phyloP scores from a whole-genome alignment of 768 basidiomycete genomes.

The Leccinum ochraceum region DNA sequence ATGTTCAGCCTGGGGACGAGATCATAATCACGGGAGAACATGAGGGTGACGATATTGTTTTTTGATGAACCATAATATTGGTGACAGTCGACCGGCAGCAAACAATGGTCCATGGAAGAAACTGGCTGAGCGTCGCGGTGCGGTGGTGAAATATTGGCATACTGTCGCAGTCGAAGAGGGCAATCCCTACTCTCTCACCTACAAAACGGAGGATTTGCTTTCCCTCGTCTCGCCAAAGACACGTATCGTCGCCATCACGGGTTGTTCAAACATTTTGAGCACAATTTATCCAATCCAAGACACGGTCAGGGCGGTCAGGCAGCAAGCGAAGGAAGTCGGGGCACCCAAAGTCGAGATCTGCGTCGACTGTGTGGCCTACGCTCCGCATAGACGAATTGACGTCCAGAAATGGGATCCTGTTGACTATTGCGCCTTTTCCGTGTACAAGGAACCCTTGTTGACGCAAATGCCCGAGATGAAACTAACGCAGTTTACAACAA shows the following conservation, averaged over 20 bases:
- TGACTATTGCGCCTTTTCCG: conserved; percentile 69
- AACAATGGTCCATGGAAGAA: conserved; percentile 79
- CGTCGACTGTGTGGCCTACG: conserved; percentile 79
- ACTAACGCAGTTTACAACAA: conserved; percentile 35
- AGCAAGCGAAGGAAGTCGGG: conserved; percentile 51
- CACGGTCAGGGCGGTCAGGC: conserved; percentile 51
- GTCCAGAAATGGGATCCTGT: conserved; percentile 79
- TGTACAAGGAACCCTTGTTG: conserved; percentile 62
- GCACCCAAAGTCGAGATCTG: conserved; percentile 63
- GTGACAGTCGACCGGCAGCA: conserved; percentile 40
- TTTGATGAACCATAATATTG: background rate
- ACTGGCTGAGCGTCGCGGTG: conserved; percentile 58
- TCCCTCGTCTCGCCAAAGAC: conserved; percentile 65
- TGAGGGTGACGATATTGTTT: background rate
- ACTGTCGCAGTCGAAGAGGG: conserved; percentile 45
- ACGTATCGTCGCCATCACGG: conserved; percentile 71
- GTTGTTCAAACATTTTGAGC: conserved; percentile 76
- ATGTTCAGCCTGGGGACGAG: too few species aligned
- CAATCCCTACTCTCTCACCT: conserved; percentile 67
- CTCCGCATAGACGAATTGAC: conserved; percentile 70
- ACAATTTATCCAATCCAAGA: conserved; percentile 62
- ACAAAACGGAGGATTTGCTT: conserved; percentile 55
- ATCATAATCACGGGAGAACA: too few species aligned
- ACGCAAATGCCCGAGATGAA: background rate
- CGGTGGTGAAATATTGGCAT: conserved; percentile 60